Evolutionary conservation across 1,284 basidiomycete species (phyloP), one percentile per base, ranked within the genome.

Genomic region (Crepidotus sp.): DNA sequence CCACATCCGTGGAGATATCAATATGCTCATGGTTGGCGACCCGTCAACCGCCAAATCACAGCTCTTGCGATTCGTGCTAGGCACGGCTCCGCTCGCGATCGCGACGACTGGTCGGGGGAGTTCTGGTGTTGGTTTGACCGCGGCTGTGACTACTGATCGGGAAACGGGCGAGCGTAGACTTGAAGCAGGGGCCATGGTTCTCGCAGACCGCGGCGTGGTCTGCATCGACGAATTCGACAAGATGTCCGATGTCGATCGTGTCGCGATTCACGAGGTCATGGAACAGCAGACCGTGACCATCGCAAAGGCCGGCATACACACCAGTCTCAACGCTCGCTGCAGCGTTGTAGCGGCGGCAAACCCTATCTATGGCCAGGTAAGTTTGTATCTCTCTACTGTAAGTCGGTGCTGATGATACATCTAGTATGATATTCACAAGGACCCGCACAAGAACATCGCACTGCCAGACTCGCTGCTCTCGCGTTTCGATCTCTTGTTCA

Each of bases 241-340:
- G 65, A 98, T 99, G 95, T 93, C 89, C 24, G 96, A 98, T 57
- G 77, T 97, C 53, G 95, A 99, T 68, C 82, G 96, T 55, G 95
- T 98, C n/a, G 95, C 96, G 22, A 99, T 99, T 56, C 96, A 99
- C 68, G 96, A 99, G 80, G 96, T 98, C 58, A 99, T 99, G 96
- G 95, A 98, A 63, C 92, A 96, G 64, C 95, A 98, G 63, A 99
- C 96, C 0, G 94, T 99, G 41, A 98, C 96, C 1, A 99, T 99
- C 54, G 96, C 96, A 48, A 98, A 99, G 61, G 96, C 96, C 9
- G 96, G 96, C 50, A 99, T 98, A 54, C 95, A 98, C 64, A 98
- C 96, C 0, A 94, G 88, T 57, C 74, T 99, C 55, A 99, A 99
- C 64, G 96, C 96, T 3, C 79, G 96, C 31, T 98, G 95, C 65